Evolutionary conservation across 768 basidiomycete species (phyloP), one percentile per base, ranked within the genome.

Genomic region (Tulasnella sp.): DNA sequence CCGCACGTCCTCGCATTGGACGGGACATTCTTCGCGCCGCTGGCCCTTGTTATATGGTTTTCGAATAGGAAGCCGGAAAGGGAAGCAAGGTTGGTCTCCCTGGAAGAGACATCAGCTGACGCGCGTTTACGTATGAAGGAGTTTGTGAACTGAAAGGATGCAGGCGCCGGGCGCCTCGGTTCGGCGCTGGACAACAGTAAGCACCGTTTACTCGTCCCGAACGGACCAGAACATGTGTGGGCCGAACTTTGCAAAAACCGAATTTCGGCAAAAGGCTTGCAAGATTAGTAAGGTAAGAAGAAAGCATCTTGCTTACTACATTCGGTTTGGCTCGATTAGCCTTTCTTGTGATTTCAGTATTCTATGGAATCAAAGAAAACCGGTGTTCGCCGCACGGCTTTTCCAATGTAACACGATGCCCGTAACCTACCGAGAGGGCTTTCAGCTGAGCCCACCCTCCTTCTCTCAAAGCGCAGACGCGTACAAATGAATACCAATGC

Each of bases 101-200:
- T 44, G 42, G 42, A 44, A 44, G 42, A 44, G 42, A 16, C 27
- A 27, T 68, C 62, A 68, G 62, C 24, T 68, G 62, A 68, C 62
- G 62, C 62, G 62, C 62, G 62, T 68, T 68, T 68, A 68, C 62
- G 62, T 68, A 10, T 68, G 34, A 62, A 1, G 19, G 1, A 31
- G 62, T 12, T n/a, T 7, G 31, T 68, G 62, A 68, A 8, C 62
- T 27, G 42, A 34, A 34, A 36, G 18, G 62, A 68, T 68, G 62
- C 62, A 68, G 62, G 62, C 62, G 62, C 62, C 62, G 62, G 62
- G 62, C 62, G 62, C 62, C 62, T 68, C 62, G 27, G 62, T 68
- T 68, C 62, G 27, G 62, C 62, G 62, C 31, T 68, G 62, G 27
- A 34, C 34, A 36, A 5, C 16, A 18, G 62, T 36, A 68, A 68